Base-by-base conservation (phyloP, 805 yeast species). In the Ogataea minuta region DNA sequence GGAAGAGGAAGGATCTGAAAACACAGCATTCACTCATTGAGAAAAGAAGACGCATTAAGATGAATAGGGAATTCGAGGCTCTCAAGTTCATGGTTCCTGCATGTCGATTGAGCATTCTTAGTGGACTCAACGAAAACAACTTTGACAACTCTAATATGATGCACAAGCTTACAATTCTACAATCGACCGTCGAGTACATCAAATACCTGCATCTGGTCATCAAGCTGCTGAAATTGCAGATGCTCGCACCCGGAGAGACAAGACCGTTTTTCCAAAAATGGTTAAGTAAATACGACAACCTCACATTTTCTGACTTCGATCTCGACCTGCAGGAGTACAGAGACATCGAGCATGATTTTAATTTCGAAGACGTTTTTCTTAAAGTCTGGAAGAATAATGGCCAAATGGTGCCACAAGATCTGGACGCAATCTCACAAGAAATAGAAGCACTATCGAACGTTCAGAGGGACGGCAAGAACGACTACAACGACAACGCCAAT, bases 51-150 rank as follows among this genome's bases (percentile, higher is more conserved):
- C 66, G 95, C 44, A 74, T 81, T 36, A 83, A 84, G 55, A 83
- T 86, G 70, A 86, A 86, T 59, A 67, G 89, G 38, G 93, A 86
- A 60, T 86, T 84, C 56, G 93, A 84, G 56, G 87, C 90, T 1
- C 70, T 86, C 48, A 83, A 85, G 56, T 79, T 72, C 52, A 61
- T 86, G 36, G 79, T 86, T 12, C 95, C 95, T 1, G 89, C 91
- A 9, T 85, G 95, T 57, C 67, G 89, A 34, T 67, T 71, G 23
- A 70, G 74, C 21, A 64, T 63, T 10, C 39, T 56, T 10, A 49
- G 48, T 19, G 59, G 59, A 7, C 46, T 59, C 19, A 47, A 42
- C 27, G 57, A 54, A 26, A 48, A 56, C 28, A 55, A 49, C 29
- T 59, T 64, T 28, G 65, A 60, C 28, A 55, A 51, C 34, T 56